A percentile compares a stretch with the other conserved stretches of the same genome.
Conservation (phyloP, 2,329 filamentous ascomycete species). For the Fusarium torreyae region DNA sequence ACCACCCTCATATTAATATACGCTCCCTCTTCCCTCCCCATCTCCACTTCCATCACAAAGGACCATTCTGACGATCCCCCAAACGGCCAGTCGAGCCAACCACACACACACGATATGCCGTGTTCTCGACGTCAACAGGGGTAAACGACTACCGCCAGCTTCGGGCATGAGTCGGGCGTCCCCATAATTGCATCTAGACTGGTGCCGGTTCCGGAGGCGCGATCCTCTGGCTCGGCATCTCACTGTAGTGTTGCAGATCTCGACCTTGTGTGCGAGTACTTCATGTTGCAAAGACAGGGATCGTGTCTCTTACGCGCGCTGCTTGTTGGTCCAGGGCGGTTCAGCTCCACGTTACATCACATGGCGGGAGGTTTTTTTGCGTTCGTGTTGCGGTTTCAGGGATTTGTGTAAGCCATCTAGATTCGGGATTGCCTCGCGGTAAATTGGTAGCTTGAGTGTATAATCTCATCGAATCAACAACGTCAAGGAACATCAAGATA, state of each 20-base stretch:
- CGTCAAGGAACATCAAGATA: not conserved
- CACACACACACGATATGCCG: slow-evolving; percentile 18
- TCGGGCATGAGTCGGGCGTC: not conserved
- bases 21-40: slow-evolving; percentile 1
- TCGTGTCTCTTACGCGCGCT: slow-evolving; percentile 1
- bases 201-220: slow-evolving; percentile 17
- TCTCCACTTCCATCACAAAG: slow-evolving; percentile 37
- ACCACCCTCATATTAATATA: slow-evolving; percentile 34
- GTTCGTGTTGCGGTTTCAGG: not conserved
- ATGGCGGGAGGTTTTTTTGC: not conserved
- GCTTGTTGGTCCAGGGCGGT: not conserved
- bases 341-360: slow-evolving; percentile 20
- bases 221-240: slow-evolving; percentile 20
- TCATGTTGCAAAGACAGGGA: slow-evolving; percentile 18
- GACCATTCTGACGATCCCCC: slow-evolving; percentile 36
- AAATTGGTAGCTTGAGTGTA: not conserved
- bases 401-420: not conserved
- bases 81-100: slow-evolving; percentile 25
- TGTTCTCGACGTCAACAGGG: slow-evolving; percentile 1
- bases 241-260: slow-evolving; percentile 33
- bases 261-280: slow-evolving; percentile 18
- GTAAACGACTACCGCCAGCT: not conserved
- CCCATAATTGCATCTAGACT: slow-evolving; percentile 4
- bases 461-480: not conserved
- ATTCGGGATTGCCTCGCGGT: not conserved